Conservation (phyloP, 768 basidiomycete genomes). For the Phaeotremella skinneri region DNA sequence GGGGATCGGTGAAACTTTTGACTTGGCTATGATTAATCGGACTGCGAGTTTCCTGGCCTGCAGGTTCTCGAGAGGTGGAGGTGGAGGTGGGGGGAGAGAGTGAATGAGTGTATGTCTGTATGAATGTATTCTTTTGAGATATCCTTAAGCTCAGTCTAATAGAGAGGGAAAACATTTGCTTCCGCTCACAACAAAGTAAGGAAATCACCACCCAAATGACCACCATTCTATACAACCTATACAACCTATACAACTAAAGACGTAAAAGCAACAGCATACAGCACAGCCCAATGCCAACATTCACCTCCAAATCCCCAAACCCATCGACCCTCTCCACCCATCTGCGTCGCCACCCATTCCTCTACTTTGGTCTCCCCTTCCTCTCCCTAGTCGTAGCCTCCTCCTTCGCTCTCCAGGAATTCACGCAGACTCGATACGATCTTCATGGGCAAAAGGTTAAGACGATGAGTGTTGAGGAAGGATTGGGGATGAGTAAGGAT, state of each 20-base stretch:
- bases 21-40: no score
- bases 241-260: no score
- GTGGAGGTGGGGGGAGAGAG: no score
- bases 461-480: conserved; percentile 36
- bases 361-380: conserved; percentile 82
- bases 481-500: conserved; percentile 42
- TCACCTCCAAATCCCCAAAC: conserved; percentile 31
- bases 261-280: neutral
- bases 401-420: conserved; percentile 73
- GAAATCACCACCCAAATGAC: no score
- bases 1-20: neutral
- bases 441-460: conserved; percentile 56
- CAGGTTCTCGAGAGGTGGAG: neutral
- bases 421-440: conserved; percentile 91
- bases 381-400: conserved; percentile 77
- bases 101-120: no score
- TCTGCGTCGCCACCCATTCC: conserved; percentile 44
- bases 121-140: no score
- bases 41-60: no score
- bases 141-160: no score
- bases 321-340: conserved; percentile 23
- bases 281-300: conserved; percentile 29
- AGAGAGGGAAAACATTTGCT: no score
- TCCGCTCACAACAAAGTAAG: no score
- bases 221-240: no score